Percentiles rank a stretch among this genome's conserved stretches.
Evolutionary conservation across 495 filamentous ascomycete genomes (phyloP).

Genomic region (Trichoderma asperelloides): DNA sequence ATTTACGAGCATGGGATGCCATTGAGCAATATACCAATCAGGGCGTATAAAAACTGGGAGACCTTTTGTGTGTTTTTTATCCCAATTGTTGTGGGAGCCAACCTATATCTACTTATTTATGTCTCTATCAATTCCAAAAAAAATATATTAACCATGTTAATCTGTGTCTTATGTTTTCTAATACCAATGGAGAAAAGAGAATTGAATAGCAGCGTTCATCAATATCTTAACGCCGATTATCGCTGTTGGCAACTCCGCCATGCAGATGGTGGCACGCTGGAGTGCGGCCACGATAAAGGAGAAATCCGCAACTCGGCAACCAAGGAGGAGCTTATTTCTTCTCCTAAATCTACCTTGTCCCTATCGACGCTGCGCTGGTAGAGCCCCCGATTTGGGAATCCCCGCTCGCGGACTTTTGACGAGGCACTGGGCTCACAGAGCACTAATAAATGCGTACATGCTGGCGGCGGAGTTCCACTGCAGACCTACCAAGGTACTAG

Average conservation of each 20-base stretch:
- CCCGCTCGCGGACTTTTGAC: neutral
- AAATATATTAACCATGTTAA: neutral
- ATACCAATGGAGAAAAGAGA: neutral
- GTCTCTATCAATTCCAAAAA: neutral
- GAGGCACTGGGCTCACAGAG: neutral
- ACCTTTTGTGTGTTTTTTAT: neutral
- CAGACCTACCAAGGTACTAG: neutral
- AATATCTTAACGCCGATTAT: neutral
- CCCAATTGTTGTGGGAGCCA: neutral
- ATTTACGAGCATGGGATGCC: neutral
- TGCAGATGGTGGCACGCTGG: neutral
- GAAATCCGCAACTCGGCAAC: neutral
- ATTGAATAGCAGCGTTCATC: neutral
- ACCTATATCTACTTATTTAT: neutral
- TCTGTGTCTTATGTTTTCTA: neutral
- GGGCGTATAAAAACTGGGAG: slow-evolving; percentile 1
- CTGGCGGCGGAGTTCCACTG: neutral
- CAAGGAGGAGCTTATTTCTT: neutral
- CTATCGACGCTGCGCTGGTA: neutral
- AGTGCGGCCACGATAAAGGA: neutral
- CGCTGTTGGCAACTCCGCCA: neutral
- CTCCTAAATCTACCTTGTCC: neutral
- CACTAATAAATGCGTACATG: neutral
- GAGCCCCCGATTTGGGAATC: neutral
- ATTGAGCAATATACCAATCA: neutral